Base-by-base conservation (phyloP, 2,329 filamentous ascomycete species). In the Cercospora nicotianae region DNA sequence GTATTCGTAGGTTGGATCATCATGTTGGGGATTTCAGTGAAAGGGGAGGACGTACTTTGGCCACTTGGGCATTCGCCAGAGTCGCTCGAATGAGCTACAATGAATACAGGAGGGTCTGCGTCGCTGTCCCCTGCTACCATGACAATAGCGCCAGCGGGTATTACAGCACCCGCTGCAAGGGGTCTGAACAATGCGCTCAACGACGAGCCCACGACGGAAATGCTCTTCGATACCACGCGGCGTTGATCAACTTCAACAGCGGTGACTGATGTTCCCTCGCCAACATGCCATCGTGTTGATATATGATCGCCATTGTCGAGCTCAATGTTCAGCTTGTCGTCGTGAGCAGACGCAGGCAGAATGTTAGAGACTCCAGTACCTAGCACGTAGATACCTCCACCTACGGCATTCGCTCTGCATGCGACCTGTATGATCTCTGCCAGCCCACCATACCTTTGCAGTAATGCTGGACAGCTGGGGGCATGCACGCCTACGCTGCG, bases 381-480 rank as follows among this genome's bases (percentile, higher is more conserved):
- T 16, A 98, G 87, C 78, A 97, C 92, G 80, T 98, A 98, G 3
- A 96, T 87, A 10, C 90, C 92, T 59, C 95, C 95, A 39, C 94
- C 94, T 6, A 99, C 95, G 20, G 94, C 94, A 69, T 90, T 89
- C 45, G 94, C 93, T 73, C 94, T 91, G 78, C 95, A 98, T 4
- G 90, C 92, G 26, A 97, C 93, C 82, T 99, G 94, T 31, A 91
- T 89, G 68, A 98, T 88, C 80, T 99, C 94, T 33, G 93, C 91
- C 58, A 91, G 84, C 30, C 94, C 93, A 58, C 94, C 94, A 90
- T 93, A 99, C 83, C 97, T 97, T 23, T 94, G 90, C 72, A 96
- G 87, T 12, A 99, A 88, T 58, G 93, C 92, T 62, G 92, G 92
- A 77, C 98, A 98, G 9, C 94, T 93, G 59, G 91, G 87, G 0